phyloP scores from a whole-genome alignment of 2,329 filamentous ascomycete species.

The Fusarium papillatum region DNA sequence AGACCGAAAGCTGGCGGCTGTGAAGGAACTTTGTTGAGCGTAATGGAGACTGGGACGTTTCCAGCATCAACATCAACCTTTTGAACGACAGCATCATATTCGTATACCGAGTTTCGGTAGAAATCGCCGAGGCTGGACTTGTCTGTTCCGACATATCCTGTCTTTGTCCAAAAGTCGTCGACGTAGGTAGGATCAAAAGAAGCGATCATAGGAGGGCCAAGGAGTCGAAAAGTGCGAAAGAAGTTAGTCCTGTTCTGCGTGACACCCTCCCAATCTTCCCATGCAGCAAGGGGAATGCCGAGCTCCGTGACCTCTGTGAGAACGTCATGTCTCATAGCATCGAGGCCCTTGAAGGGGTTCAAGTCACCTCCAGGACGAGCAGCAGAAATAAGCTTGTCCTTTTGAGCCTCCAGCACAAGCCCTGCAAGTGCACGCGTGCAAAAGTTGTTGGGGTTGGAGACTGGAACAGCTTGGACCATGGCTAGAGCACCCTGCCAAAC shows the following conservation, averaged over 20 bases:
- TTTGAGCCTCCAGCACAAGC: not conserved
- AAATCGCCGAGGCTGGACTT: constrained; percentile 14
- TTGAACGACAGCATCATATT: not conserved
- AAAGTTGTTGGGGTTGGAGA: constrained; percentile 1
- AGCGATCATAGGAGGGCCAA: not conserved
- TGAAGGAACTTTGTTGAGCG: not conserved
- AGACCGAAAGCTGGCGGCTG: not conserved
- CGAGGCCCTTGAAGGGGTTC: not conserved
- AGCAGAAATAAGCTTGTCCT: not conserved
- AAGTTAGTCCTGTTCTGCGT: not conserved
- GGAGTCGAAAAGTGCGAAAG: not conserved
- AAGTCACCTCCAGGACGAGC: not conserved
- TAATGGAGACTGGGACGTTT: not conserved
- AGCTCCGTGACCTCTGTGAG: not conserved
- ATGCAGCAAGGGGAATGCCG: not conserved
- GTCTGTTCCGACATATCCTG: constrained; percentile 29
- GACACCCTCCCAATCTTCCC: not conserved
- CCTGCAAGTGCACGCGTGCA: not conserved
- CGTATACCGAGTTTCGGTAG: not conserved
- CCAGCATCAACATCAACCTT: not conserved
- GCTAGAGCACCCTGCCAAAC: constrained; percentile 41
- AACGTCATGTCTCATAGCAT: not conserved
- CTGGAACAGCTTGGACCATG: constrained; percentile 14
- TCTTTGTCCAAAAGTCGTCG: constrained; percentile 33
- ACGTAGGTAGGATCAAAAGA: constrained; percentile 23